Evolutionary conservation across 208 protist species (phyloP), one percentile per base, ranked within the genome.

Genomic region (Acanthamoeba culbertsoni): DNA sequence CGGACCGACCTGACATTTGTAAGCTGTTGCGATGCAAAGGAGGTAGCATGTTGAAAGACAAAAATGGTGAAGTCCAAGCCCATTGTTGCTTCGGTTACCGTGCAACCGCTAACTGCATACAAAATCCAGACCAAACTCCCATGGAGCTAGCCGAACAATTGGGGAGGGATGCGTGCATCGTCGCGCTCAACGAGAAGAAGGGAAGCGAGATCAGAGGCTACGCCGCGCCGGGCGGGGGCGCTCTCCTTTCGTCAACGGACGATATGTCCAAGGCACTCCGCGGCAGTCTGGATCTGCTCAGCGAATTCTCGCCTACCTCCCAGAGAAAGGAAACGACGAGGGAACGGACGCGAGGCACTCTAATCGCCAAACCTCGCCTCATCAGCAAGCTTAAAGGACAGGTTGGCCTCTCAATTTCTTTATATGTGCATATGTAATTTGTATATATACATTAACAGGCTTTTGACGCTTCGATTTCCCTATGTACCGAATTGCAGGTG

Each of bases 351-450:
- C 0, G 73, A 46, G 12, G 43, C 43, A 43, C 37, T 57, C 42
- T 33, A 55, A n/a, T 26, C 33, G 33, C 26, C 63, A 84, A 84
- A 37, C 73, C 73, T 20, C 73, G 73, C 18, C 73, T 84, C 45
- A 84, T 84, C 73, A 37, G 43, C 73, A 84, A 46, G 45, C 28
- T 84, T n/a, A 84, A 84, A n/a, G 73, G 55, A 26, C 73, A 84
- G 37, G 68, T 79, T n/a, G 14, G n/a, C 51, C 51, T 59, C 51
- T 75, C 65, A 10, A 7, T 68, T 33, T 3, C 65, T 7, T 2
- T 23, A 0, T 51, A 28, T 40, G 1, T 46, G 0, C 65, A n/a
- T n/a, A n/a, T n/a, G n/a, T n/a, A n/a, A n/a, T n/a, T n/a, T n/a
- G n/a, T n/a, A n/a, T n/a, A n/a, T n/a, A n/a, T n/a, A n/a, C n/a